These are phyloP conservation scores for Suillus placidus DNA, from an alignment of 768 basidiomycete genomes.

Conservation along the genomic window DNA sequence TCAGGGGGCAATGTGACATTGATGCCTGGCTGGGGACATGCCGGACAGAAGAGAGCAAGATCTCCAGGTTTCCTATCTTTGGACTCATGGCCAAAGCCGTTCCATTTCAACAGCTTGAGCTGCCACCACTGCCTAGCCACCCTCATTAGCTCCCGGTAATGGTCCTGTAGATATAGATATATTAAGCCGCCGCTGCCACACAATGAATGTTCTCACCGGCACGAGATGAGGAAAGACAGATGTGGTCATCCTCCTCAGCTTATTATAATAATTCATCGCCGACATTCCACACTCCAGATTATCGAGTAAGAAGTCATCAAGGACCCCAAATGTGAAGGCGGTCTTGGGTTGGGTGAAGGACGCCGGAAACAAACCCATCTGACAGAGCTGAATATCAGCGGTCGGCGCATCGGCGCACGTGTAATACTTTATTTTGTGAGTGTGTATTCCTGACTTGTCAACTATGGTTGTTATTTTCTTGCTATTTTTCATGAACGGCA, in stretches of 20 bases:
- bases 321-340: too few species aligned
- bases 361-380: too few species aligned
- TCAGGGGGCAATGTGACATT: conserved; percentile 7
- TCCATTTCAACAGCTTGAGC: neutral
- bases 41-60: conserved; percentile 2
- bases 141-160: neutral
- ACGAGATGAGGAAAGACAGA: neutral
- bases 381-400: too few species aligned
- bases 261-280: too few species aligned
- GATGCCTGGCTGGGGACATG: neutral
- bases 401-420: too few species aligned
- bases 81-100: neutral
- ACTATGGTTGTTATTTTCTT: neutral
- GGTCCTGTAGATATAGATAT: neutral
- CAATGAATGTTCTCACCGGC: too few species aligned
- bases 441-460: neutral
- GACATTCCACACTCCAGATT: too few species aligned
- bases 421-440: too few species aligned
- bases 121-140: neutral
- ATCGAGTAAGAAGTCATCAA: too few species aligned
- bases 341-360: too few species aligned
- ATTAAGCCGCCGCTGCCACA: too few species aligned
- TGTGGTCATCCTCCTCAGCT: neutral
- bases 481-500: too few species aligned
- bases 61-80: neutral